These are phyloP conservation scores for Aureobasidium sp. DNA, from an alignment of 2,329 filamentous ascomycete species.

Conservation along the genomic window DNA sequence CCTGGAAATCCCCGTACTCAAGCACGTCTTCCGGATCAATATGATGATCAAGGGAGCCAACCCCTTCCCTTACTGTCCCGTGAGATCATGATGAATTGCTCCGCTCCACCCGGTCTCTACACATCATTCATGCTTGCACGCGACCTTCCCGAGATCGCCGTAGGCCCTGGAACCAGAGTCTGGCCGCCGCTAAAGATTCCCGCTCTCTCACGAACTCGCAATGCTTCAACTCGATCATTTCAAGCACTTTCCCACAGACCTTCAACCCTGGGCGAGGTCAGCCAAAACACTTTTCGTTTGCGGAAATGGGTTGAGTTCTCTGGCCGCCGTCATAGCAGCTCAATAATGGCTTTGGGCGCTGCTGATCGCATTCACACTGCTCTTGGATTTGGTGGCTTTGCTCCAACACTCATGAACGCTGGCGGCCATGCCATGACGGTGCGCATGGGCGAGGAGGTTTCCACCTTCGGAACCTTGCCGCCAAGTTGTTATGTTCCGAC, in stretches of 20 bases:
- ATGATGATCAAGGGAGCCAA: conserved; percentile 19
- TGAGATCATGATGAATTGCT: conserved; percentile 46
- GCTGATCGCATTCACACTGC: conserved; percentile 20
- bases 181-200: conserved; percentile 75
- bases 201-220: conserved; percentile 50
- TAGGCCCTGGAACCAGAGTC: conserved; percentile 36
- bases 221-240: conserved; percentile 40
- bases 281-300: conserved; percentile 64
- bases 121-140: conserved; percentile 63
- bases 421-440: conserved; percentile 25
- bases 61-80: conserved; percentile 28
- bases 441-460: conserved; percentile 46
- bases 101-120: conserved; percentile 43
- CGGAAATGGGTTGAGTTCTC: conserved; percentile 68
- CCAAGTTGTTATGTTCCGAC: conserved; percentile 74
- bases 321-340: conserved; percentile 26
- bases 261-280: conserved; percentile 51
- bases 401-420: conserved; percentile 18
- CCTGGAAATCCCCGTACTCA: conserved; percentile 22
- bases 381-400: conserved; percentile 17
- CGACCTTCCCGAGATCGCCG: conserved; percentile 38
- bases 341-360: conserved; percentile 23
- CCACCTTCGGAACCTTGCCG: conserved; percentile 67
- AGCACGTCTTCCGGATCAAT: conserved; percentile 14
- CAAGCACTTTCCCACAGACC: conserved; percentile 44